A percentile compares a stretch with the other conserved stretches of the same genome.
These are phyloP conservation scores for Teunomyces atbi DNA, from an alignment of 805 yeast species.

Conservation along the genomic window DNA sequence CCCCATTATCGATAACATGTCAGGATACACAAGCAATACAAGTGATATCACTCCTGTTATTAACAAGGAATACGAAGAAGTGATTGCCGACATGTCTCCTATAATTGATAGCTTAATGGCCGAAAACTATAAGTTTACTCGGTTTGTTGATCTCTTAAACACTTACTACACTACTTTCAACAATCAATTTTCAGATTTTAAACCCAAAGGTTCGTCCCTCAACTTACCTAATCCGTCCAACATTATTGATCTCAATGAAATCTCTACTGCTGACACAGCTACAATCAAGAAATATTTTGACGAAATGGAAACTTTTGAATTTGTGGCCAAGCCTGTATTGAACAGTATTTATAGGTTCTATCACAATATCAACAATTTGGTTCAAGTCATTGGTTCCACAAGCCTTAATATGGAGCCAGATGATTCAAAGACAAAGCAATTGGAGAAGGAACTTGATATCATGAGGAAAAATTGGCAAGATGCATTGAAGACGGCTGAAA, in stretches of 20 bases:
- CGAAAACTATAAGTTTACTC: slow-evolving; percentile 37
- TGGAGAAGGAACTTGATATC: slow-evolving; percentile 31
- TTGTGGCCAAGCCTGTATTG: slow-evolving; percentile 32
- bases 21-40: slow-evolving; percentile 6
- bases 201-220: slow-evolving; percentile 7
- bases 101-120: slow-evolving; percentile 34
- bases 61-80: slow-evolving; percentile 29
- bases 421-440: slow-evolving; percentile 15
- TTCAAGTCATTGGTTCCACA: slow-evolving; percentile 6
- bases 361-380: slow-evolving; percentile 22
- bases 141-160: slow-evolving; percentile 27
- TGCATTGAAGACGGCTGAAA: slow-evolving; percentile 37
- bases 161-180: slow-evolving; percentile 28
- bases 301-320: slow-evolving; percentile 37
- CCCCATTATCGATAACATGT: slow-evolving; percentile 28
- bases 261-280: slow-evolving; percentile 13
- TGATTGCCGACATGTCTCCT: slow-evolving; percentile 32
- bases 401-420: slow-evolving; percentile 7
- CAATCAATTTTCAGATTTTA: slow-evolving; percentile 21
- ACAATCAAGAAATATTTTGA: slow-evolving; percentile 19
- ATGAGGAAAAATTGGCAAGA: slow-evolving; percentile 38
- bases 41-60: slow-evolving; percentile 1
- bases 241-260: slow-evolving; percentile 23
- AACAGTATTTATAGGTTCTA: slow-evolving; percentile 34
- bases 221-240: slow-evolving; percentile 32